Percentiles rank a stretch among this genome's conserved stretches.
These are phyloP conservation scores for Vararia minispora DNA, from an alignment of 768 basidiomycete species.

Conservation along the genomic window DNA sequence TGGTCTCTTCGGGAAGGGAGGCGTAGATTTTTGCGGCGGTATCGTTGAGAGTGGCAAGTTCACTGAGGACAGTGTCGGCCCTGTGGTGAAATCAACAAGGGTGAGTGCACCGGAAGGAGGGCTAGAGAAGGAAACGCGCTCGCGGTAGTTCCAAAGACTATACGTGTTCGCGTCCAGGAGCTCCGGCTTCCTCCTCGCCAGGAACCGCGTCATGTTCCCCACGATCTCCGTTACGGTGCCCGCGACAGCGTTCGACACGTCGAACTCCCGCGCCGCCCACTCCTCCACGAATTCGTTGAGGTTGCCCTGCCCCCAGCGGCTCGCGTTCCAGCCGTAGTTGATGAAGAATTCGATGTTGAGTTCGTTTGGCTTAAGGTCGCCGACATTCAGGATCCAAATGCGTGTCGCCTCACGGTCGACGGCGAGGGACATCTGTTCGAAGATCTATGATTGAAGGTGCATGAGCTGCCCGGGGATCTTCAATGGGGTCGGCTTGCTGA, in stretches of 20 bases:
- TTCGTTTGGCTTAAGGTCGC: conserved; percentile 67
- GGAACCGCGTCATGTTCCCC: conserved; percentile 43
- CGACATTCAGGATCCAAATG: conserved; percentile 68
- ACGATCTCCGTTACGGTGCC: conserved; percentile 39
- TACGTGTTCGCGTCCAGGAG: conserved; percentile 49
- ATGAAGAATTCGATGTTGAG: conserved; percentile 63
- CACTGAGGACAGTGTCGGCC: conserved; percentile 42
- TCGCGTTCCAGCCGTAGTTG: conserved; percentile 46
- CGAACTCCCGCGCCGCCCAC: conserved; percentile 63
- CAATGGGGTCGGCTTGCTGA: no score
- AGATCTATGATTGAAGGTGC: no score
- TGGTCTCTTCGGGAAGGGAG: conserved; percentile 30
- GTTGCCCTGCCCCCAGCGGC: conserved; percentile 44
- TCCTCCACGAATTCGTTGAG: conserved; percentile 36
- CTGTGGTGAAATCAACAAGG: conserved; percentile 20
- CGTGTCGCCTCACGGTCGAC: conserved; percentile 44
- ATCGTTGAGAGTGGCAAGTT: conserved; percentile 36
- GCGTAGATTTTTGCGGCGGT: conserved; percentile 47
- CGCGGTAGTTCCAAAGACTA: conserved; percentile 55
- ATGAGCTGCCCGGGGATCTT: no score
- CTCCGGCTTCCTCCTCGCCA: conserved; percentile 56
- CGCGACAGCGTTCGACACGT: conserved; percentile 28
- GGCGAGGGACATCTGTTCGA: conserved; percentile 62
- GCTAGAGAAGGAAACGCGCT: conserved; percentile 32
- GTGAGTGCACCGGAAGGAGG: background rate